Percentiles rank a stretch among this genome's conserved stretches.
Conservation (phyloP, 768 basidiomycete species). For the Nidularia pulvinata region DNA sequence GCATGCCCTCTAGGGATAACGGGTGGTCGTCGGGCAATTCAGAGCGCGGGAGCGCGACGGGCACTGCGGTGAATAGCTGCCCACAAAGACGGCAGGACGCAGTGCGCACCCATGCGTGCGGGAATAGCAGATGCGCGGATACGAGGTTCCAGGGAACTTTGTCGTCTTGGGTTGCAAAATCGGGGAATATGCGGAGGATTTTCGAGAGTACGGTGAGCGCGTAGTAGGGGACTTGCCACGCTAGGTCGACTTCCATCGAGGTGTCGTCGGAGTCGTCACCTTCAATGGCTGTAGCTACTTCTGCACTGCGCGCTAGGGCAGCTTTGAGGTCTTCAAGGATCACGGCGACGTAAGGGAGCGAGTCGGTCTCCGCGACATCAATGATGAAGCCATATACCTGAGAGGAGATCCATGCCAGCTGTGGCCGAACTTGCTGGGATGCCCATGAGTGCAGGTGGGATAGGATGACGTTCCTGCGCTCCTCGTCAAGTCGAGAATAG, state of each 20-base stretch:
- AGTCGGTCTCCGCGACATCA: conserved; percentile 58
- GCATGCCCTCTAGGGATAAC: conserved; percentile 55
- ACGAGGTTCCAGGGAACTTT: conserved; percentile 65
- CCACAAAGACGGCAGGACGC: conserved; percentile 80
- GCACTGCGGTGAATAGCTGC: conserved; percentile 56
- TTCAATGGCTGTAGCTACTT: conserved; percentile 16
- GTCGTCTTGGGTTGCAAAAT: conserved; percentile 38
- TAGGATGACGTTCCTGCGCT: conserved; percentile 53
- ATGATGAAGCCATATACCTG: conserved; percentile 85
- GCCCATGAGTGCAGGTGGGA: conserved; percentile 84
- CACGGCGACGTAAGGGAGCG: conserved; percentile 37
- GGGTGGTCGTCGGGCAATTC: conserved; percentile 36
- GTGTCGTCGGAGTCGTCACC: conserved; percentile 27
- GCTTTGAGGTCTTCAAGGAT: conserved; percentile 59
- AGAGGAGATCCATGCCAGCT: conserved; percentile 70
- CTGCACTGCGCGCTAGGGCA: conserved; percentile 42
- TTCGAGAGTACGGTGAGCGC: conserved; percentile 68
- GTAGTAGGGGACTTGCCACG: conserved; percentile 88
- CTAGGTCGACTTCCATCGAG: conserved; percentile 54
- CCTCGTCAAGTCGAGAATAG: conserved; percentile 65
- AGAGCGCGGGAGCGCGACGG: conserved; percentile 32
- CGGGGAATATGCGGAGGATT: conserved; percentile 55
- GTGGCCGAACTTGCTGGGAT: conserved; percentile 52
- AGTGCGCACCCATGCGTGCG: conserved; percentile 93
- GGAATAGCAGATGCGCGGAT: conserved; percentile 72